Evolutionary conservation across 139 green algal genomes (phyloP).

Genomic region (Closterium sp.): DNA sequence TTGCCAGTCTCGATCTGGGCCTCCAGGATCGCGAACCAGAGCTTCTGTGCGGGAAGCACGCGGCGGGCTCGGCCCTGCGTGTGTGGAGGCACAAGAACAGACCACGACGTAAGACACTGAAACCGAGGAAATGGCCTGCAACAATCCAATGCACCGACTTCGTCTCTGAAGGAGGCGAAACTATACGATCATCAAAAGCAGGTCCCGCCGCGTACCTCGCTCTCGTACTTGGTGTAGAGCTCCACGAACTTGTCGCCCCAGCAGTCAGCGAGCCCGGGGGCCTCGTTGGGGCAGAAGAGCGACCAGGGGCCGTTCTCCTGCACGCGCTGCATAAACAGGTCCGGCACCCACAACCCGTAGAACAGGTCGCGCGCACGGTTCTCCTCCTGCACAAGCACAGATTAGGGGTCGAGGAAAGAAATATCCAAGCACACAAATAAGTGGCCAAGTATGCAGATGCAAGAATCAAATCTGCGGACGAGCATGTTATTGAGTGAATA

Average conservation of each 20-base stretch:
- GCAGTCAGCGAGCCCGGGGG: conserved; percentile 86
- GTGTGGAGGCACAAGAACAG: neutral
- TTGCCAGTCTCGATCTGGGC: conserved; percentile 95
- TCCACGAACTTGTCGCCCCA: conserved; percentile 92
- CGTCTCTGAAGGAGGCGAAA: too few relatives aligned
- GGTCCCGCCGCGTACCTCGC: conserved; percentile 7
- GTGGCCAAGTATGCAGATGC: too few relatives aligned
- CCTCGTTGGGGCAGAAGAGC: conserved; percentile 98
- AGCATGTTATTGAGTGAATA: neutral
- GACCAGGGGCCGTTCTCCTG: conserved; percentile 84
- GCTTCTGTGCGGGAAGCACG: conserved; percentile 89
- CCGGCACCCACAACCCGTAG: conserved; percentile 95
- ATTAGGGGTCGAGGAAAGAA: neutral
- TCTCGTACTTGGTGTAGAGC: conserved; percentile 79
- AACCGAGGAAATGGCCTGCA: too few relatives aligned
- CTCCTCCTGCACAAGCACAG: conserved; percentile 66
- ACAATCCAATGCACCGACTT: too few relatives aligned
- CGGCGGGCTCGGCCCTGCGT: conserved; percentile 66
- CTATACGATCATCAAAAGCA: neutral
- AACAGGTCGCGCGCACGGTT: conserved; percentile 93
- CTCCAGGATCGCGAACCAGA: conserved; percentile 99
- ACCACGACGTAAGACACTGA: neutral
- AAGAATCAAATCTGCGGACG: too few relatives aligned
- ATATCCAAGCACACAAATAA: too few relatives aligned
- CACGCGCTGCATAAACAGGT: conserved; percentile 88